Percentiles rank a stretch among this genome's conserved stretches.
phyloP scores from a whole-genome alignment of 2,329 filamentous ascomycete species.

The Ophiosphaerella korrae region DNA sequence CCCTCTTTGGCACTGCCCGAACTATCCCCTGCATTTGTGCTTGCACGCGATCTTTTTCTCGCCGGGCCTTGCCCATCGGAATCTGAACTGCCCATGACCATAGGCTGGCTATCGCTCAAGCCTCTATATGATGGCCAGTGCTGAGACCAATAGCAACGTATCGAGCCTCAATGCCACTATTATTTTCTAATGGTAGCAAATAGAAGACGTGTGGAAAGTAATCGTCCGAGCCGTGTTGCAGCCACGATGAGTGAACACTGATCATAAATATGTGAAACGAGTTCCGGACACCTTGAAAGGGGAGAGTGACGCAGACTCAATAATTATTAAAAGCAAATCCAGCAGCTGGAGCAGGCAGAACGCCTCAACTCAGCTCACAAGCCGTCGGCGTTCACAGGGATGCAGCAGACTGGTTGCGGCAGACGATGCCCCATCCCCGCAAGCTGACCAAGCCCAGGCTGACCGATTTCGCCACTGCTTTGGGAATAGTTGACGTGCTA shows the following conservation, averaged over 20 bases:
- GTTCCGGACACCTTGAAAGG: neutral
- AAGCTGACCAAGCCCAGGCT: constrained; percentile 14
- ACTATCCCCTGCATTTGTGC: constrained; percentile 31
- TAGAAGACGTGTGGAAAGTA: neutral
- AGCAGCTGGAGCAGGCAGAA: neutral
- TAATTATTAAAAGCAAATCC: constrained; percentile 2
- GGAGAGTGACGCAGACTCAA: neutral
- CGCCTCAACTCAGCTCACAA: neutral
- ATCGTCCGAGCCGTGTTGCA: neutral
- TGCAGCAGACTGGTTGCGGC: constrained; percentile 5
- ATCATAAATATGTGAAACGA: neutral
- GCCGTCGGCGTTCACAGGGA: neutral
- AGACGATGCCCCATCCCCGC: neutral
- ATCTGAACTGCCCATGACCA: constrained; percentile 38
- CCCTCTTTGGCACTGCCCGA: constrained; percentile 32
- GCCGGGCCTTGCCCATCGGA: constrained; percentile 35
- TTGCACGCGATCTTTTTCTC: constrained; percentile 40
- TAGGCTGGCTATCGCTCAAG: neutral
- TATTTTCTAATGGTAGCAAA: neutral
- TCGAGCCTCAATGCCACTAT: too few species aligned
- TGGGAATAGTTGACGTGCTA: neutral
- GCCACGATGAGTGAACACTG: too few species aligned
- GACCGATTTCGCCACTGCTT: neutral
- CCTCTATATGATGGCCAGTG: neutral
- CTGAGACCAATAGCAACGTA: neutral